phyloP scores from a whole-genome alignment of 257 asterid genomes.

The Solanum pinnatisectum region DNA sequence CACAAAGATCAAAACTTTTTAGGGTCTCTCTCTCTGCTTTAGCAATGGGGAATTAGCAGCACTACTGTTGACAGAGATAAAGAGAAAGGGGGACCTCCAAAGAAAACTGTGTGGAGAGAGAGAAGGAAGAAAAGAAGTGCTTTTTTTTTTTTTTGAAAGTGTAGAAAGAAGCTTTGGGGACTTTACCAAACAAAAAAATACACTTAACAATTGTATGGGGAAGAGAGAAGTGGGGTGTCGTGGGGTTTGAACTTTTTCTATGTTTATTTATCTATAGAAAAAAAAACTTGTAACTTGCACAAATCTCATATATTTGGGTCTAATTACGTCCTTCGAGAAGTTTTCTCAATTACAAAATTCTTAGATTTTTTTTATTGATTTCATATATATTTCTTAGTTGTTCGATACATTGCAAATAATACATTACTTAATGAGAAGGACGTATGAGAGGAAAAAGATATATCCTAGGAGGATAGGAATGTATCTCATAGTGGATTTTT shows the following conservation, averaged over 20 bases:
- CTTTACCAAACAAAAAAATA: neutral
- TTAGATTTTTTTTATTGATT: rapidly evolving
- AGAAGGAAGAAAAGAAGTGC: neutral
- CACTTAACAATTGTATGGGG: neutral
- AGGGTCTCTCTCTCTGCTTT: neutral
- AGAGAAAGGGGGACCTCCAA: neutral
- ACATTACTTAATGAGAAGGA: too few relatives aligned
- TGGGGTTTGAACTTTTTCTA: neutral
- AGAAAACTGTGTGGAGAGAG: neutral
- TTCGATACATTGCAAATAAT: too few relatives aligned
- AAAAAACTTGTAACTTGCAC: too few relatives aligned
- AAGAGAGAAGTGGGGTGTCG: neutral
- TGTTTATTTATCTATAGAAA: too few relatives aligned
- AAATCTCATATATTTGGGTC: too few relatives aligned
- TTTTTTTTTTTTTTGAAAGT: neutral
- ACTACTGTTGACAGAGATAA: neutral
- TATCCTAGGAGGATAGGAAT: too few relatives aligned
- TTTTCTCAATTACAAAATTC: neutral
- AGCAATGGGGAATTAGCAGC: neutral
- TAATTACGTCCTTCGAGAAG: neutral
- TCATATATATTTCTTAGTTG: too few relatives aligned
- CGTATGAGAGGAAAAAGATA: neutral
- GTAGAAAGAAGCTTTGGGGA: neutral
- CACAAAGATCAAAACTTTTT: slow-evolving; percentile 3
- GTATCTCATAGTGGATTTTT: neutral